Evolutionary conservation across 108 stramenopile genomes (phyloP), one percentile per base, ranked within the genome.

Genomic region (Pseudonitzschia pungens): DNA sequence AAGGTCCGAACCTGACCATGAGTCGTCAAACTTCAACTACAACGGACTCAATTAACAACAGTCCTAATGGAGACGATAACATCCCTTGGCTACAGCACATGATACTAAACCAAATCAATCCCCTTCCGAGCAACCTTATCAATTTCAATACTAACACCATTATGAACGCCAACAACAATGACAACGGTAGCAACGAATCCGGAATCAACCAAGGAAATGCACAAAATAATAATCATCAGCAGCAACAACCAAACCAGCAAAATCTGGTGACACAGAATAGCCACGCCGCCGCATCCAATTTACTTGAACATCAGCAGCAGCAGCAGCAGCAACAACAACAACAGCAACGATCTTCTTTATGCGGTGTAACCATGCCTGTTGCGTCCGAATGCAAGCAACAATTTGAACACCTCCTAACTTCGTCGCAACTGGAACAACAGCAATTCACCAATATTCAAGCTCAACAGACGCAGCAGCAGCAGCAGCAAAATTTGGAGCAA

Each of bases 91-190:
- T 55, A 5, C 54, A 55, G 26, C 54, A 55, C 20, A 55, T 55
- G 54, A 55, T 55, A 55, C 26, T 55, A 22, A 55, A 55, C 54
- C 54, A 22, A 20, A 55, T 55, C 54, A 22, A 24, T 10, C 54
- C 54, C 26, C 54, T 55, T 12, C 54, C 2, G 9, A 55, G 10
- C n/a, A 26, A 22, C 22, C 22, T 20, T 2, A 24, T 12, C 26
- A 55, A 26, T 24, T 10, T 55, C 54, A 55, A 26, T 24, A 24
- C 22, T 24, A 55, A 26, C 54, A 55, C 45, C 10, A 11, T 14
- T 18, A 18, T 48, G 16, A 18, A 1, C 24, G 9, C 54, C 26
- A 20, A 22, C 1, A 22, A 10, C 10, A 55, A 22, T 9, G 54
- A 10, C 10, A 55, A 24, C 20, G 54, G 3, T 11, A 18, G 18